A percentile compares a stretch with the other conserved stretches of the same genome.
These are phyloP conservation scores for Alternaria brassicicola DNA, from an alignment of 2,329 filamentous ascomycete genomes.

Conservation along the genomic window DNA sequence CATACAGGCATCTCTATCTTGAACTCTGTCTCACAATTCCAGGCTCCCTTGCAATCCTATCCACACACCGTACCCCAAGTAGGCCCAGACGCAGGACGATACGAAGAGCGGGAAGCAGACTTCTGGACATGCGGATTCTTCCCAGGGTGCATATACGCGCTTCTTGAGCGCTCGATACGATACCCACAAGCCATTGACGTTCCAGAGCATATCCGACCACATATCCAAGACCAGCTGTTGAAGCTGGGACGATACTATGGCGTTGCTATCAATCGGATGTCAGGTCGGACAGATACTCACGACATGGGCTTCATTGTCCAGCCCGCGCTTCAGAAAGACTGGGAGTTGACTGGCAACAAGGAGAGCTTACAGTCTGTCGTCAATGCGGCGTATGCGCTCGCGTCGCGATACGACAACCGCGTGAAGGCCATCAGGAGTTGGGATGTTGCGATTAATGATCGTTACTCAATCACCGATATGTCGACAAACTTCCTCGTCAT, in stretches of 20 bases:
- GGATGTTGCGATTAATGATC: slow-evolving; percentile 52
- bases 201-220: slow-evolving; percentile 22
- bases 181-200: slow-evolving; percentile 36
- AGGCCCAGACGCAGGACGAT: slow-evolving; percentile 30
- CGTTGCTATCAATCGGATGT: slow-evolving; percentile 43
- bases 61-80: slow-evolving; percentile 44
- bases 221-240: slow-evolving; percentile 33
- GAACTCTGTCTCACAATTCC: neutral
- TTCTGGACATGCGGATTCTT: slow-evolving; percentile 49
- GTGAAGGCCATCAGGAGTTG: slow-evolving; percentile 58
- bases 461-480: slow-evolving; percentile 47
- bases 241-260: slow-evolving; percentile 40
- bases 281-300: slow-evolving; percentile 57
- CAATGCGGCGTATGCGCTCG: slow-evolving; percentile 54
- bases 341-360: slow-evolving; percentile 53
- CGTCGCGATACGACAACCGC: slow-evolving; percentile 50
- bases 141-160: slow-evolving; percentile 42
- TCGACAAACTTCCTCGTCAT: slow-evolving; percentile 50
- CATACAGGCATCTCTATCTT: neutral
- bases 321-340: slow-evolving; percentile 56
- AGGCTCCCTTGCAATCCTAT: slow-evolving; percentile 39
- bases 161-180: slow-evolving; percentile 40
- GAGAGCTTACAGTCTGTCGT: slow-evolving; percentile 52
- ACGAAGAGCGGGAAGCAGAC: slow-evolving; percentile 45
- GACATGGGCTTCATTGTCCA: slow-evolving; percentile 62